Evolutionary conservation across 2,329 filamentous ascomycete species (phyloP).

Genomic region (Shiraia sp.): DNA sequence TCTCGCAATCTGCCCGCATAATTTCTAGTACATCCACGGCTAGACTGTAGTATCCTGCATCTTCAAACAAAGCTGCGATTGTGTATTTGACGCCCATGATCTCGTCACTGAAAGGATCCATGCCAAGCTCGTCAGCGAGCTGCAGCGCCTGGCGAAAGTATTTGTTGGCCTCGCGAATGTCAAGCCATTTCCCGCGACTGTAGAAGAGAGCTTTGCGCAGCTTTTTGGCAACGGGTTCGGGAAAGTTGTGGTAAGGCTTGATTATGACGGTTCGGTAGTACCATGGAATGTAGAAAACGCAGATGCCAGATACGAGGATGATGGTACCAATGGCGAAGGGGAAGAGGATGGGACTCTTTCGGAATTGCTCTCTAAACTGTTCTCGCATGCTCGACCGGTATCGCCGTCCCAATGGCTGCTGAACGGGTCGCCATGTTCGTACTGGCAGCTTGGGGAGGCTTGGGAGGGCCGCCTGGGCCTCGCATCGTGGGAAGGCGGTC

Average conservation of each 20-base stretch:
- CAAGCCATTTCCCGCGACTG: constrained; percentile 66
- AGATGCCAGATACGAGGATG: constrained; percentile 42
- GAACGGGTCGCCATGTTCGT: constrained; percentile 28
- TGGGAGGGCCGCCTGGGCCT: constrained; percentile 24
- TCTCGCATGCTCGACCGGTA: constrained; percentile 30
- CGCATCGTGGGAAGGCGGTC: constrained; percentile 27
- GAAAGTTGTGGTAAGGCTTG: constrained; percentile 60
- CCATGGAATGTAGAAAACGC: constrained; percentile 50
- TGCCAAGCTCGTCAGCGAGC: constrained; percentile 70
- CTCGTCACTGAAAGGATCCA: constrained; percentile 91
- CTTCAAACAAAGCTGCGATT: constrained; percentile 78
- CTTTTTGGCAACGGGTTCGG: constrained; percentile 73
- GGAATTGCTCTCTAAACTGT: constrained; percentile 40
- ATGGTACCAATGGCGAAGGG: constrained; percentile 43
- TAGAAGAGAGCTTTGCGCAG: constrained; percentile 86
- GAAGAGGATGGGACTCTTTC: constrained; percentile 46
- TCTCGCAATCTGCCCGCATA: constrained; percentile 69
- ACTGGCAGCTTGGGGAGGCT: constrained; percentile 23
- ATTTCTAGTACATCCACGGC: constrained; percentile 78
- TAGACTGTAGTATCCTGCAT: constrained; percentile 69
- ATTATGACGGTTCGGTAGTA: constrained; percentile 53
- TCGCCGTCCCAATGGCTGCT: constrained; percentile 32
- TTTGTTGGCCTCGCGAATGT: constrained; percentile 76
- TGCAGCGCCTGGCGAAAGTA: constrained; percentile 81
- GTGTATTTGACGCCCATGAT: constrained; percentile 87